Evolutionary conservation across 345 rosid species (phyloP), one percentile per base, ranked within the genome.

Genomic region (Raphanus sativus): DNA sequence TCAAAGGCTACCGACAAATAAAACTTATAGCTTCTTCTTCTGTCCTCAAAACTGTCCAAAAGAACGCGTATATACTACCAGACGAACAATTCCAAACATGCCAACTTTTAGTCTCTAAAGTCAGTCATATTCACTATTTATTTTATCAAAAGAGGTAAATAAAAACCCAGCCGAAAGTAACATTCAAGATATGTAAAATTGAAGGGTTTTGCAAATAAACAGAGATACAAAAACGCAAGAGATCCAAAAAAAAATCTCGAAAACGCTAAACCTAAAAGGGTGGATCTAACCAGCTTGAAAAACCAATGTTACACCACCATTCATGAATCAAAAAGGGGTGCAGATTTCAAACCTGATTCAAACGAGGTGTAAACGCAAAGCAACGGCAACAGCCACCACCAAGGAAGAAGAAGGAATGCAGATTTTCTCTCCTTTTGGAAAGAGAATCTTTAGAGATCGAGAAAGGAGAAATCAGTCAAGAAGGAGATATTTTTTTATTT

Each of bases 1-100:
- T 38, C 42, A 63, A n/a, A 8, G 1, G 13, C 74, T 70, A 73
- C 81, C 81, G 74, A 78, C 77, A 67, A 25, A 50, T 4, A 67
- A 4, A 59, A 24, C 40, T 13, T 30, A 12, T 71, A 50, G 11
- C 55, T 50, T 50, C 69, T 48, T 25, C 62, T 54, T 52, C 61
- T 55, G 28, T 24, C 56, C 58, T 69, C 68, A 11, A 38, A 11
- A 9, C 28, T 70, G 74, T 25, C 36, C 70, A 26, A 6, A 25
- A 13, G 25, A 25, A 64, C 66, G 36, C 56, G 75, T 17, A 12
- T 29, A 1, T 25, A 5, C 8, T 16, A 59, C 74, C 73, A 30
- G n/a, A 45, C 16, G 13, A 74, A 65, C 65, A 5, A 58, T 38
- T 56, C 32, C 15, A 24, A 34, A 24, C 25, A 28, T 28, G 30